Evolutionary conservation across 106 monocot species (phyloP).

Genomic region (Chionographis japonica): DNA sequence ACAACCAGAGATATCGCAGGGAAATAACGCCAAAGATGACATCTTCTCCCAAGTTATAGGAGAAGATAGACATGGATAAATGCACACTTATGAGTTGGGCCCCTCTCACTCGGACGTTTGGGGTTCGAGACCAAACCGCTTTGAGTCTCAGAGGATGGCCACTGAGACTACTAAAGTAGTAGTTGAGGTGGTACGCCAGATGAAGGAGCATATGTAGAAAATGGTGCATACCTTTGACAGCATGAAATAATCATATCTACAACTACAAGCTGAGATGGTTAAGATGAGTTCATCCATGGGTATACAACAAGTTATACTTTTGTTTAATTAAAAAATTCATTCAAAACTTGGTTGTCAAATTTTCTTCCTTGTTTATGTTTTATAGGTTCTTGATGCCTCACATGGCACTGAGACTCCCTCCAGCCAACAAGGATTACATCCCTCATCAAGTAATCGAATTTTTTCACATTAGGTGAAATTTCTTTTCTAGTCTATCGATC

Average conservation of each 20-base stretch:
- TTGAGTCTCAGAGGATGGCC: neutral
- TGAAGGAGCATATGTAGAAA: constrained; percentile 12
- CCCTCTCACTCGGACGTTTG: constrained; percentile 1
- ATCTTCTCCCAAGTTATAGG: neutral
- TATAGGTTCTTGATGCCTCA: too few species aligned
- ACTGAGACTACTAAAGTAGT: constrained; percentile 8
- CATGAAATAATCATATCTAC: neutral
- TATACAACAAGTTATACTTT: too few species aligned
- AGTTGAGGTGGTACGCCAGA: constrained; percentile 3
- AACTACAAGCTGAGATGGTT: neutral
- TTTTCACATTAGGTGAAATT: too few species aligned
- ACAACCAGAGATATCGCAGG: neutral
- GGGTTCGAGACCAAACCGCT: neutral
- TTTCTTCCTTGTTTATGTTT: too few species aligned
- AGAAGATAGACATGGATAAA: too few species aligned
- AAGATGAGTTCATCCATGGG: neutral
- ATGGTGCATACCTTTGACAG: constrained; percentile 8
- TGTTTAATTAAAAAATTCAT: too few species aligned
- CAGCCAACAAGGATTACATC: too few species aligned
- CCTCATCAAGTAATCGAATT: too few species aligned
- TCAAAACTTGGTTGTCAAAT: too few species aligned
- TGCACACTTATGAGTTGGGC: neutral
- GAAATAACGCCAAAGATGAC: neutral
- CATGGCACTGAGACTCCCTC: too few species aligned
- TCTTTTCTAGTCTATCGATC: too few species aligned